These are phyloP conservation scores for Plasmodium cynomolgi DNA, from an alignment of 169 alveolate species.

Conservation along the genomic window DNA sequence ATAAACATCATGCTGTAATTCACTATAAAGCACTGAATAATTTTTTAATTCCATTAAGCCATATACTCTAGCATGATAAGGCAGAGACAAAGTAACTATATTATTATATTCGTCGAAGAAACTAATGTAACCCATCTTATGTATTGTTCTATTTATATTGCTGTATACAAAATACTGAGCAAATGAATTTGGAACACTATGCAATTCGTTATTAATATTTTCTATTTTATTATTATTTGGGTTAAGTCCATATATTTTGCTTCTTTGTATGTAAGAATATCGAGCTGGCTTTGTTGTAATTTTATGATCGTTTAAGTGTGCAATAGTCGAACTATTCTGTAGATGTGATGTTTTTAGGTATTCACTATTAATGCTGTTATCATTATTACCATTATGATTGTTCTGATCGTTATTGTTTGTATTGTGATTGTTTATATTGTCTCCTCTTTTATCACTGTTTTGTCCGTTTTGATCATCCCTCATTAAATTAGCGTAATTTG, in stretches of 20 bases:
- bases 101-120: not conserved
- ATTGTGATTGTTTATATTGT: not conserved
- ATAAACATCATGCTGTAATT: not conserved
- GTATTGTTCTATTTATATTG: not conserved
- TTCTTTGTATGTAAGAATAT: not conserved
- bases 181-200: not conserved
- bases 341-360: not conserved
- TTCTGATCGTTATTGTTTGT: not conserved
- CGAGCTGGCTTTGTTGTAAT: not conserved
- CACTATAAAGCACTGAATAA: not conserved
- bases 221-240: not conserved
- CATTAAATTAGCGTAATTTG: not conserved
- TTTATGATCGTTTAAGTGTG: not conserved
- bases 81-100: not conserved
- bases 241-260: not conserved
- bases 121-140: not conserved
- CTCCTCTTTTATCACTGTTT: not conserved
- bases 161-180: too few species aligned
- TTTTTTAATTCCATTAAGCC: not conserved
- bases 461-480: not conserved
- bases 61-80: not conserved
- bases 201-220: not conserved
- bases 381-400: too few species aligned
- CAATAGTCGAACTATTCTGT: not conserved
- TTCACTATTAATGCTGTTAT: too few species aligned